Percentiles rank a stretch among this genome's conserved stretches.
Conservation (phyloP, 345 rosid genomes). For the Reutealis trisperma region DNA sequence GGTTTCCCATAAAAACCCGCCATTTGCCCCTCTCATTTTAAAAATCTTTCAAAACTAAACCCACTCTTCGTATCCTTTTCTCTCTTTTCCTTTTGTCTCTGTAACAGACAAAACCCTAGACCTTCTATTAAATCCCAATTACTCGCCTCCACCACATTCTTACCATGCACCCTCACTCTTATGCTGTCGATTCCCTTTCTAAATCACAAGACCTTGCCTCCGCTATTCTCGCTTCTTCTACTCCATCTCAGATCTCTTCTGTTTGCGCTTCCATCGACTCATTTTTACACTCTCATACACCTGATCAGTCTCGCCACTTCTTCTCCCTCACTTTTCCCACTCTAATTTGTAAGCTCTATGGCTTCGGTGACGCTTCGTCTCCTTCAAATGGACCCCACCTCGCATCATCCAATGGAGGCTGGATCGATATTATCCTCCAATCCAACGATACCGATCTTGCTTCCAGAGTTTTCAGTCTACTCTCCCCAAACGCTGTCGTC, state of each 20-base stretch:
- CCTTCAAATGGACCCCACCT: conserved; percentile 16
- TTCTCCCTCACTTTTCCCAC: conserved; percentile 81
- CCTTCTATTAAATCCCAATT: background rate
- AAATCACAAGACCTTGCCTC: conserved; percentile 68
- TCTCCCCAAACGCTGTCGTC: conserved; percentile 59
- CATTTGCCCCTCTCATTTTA: conserved; percentile 53
- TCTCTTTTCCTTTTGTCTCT: background rate
- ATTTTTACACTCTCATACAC: conserved; percentile 61
- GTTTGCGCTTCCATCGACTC: conserved; percentile 62
- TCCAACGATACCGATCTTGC: conserved; percentile 49
- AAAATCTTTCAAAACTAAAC: conserved; percentile 46
- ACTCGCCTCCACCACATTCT: background rate
- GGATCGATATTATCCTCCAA: conserved; percentile 47
- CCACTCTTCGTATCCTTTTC: background rate
- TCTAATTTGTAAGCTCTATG: conserved; percentile 77
- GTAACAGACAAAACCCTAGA: conserved; percentile 39
- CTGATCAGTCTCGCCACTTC: conserved; percentile 92
- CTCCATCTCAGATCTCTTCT: conserved; percentile 60
- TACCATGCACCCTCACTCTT: conserved; percentile 74
- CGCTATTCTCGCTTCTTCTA: conserved; percentile 56
- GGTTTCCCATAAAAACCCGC: conserved; percentile 47
- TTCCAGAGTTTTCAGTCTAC: conserved; percentile 52
- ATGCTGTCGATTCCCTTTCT: conserved; percentile 70
- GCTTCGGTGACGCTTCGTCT: conserved; percentile 60
- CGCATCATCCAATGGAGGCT: conserved; percentile 14